Base-by-base conservation (phyloP, 1,284 basidiomycete species). In the Ustilago bromivora region DNA sequence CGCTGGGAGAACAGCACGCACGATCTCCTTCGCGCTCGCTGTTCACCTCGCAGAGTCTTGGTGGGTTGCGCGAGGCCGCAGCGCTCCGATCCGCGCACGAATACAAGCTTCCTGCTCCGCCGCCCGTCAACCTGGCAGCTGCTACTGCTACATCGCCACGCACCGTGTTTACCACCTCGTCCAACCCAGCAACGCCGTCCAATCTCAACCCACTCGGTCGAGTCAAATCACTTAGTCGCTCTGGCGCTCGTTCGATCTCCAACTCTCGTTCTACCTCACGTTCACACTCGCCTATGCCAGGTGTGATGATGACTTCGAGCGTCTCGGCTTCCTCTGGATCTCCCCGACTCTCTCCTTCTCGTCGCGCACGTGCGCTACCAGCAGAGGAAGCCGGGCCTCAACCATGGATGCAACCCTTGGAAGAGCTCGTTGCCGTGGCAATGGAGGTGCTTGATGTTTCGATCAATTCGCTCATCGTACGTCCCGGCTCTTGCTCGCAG, bases 261-360 rank as follows among this genome's bases (percentile, higher is more conserved):
- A 95, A 92, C 83, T 98, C 96, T n/a, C 92, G 96, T 34, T 96
- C 95, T 2, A 95, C 94, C 1, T 98, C 96, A 57, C 92, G 96
- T 41, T 98, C 96, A 3, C 91, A 94, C 51, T 98, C 96, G 1
- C 96, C 96, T 0, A 89, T 98, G 79, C 95, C 94, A 28, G 81
- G 67, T 49, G 80, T 75, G 41, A 52, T 60, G 58, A 79, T 80
- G 66, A 57, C 66, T 15, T 66, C 79, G 57, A 63, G 80, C 73
- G n/a, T 84, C 76, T 71, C 80, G 73, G 57, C 67, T 60, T 75
- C 75, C 1, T 70, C 79, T 13, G 76, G 80, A 10, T 83, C 81
- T 15, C 80, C 81, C 5, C 75, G 71, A 3, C 67, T 81, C 23
- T 84, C 82, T 9, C 82, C 82, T 8, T 77, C 80, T 19, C 69